Evolutionary conservation across 2,329 filamentous ascomycete species (phyloP), one percentile per base, ranked within the genome.

Genomic region (Gaeumannomyces tritici): DNA sequence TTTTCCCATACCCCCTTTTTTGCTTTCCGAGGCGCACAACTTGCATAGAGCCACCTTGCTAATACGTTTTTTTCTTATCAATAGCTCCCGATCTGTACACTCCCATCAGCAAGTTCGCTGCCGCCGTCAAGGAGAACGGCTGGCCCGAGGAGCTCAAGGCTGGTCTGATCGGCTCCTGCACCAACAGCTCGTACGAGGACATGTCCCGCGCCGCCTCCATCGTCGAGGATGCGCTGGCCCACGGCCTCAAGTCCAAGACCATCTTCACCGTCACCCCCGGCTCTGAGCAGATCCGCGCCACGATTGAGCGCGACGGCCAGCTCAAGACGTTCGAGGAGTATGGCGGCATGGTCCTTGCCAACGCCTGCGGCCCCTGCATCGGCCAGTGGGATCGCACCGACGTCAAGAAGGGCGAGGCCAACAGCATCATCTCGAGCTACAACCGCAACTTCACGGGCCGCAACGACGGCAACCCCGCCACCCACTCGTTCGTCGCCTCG

Each of bases 361-460:
- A 98, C 76, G 93, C 95, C 66, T 98, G 95, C 74, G 93, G 89
- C 70, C 89, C 90, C 69, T 95, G 90, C 80, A 93, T 96, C 75
- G 92, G 91, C 64, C 93, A 98, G 79, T 98, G 95, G 95, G 92
- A 97, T 73, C 89, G 95, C 69, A 83, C 81, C 68, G 93, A 98
- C 70, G 91, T 97, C 63, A 89, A 93, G 84, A 97, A 98, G 86
- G 93, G 93, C 68, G 88, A 90, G 70, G 82, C 92, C 72, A 99
- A 99, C 87, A 96, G 92, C 8, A 99, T 99, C 76, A 83, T 99
- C 75, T 97, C 93, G 58, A 98, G 95, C 31, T 99, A 97, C 88
- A 99, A 99, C 89, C 92, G 95, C 79, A 98, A 99, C 87, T 98
- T 99, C 83, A 98, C 93, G 65, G 93, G 93, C 68, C 91, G 95